These are phyloP conservation scores for Gossypium lobatum DNA, from an alignment of 441 rosid genomes.

Conservation along the genomic window DNA sequence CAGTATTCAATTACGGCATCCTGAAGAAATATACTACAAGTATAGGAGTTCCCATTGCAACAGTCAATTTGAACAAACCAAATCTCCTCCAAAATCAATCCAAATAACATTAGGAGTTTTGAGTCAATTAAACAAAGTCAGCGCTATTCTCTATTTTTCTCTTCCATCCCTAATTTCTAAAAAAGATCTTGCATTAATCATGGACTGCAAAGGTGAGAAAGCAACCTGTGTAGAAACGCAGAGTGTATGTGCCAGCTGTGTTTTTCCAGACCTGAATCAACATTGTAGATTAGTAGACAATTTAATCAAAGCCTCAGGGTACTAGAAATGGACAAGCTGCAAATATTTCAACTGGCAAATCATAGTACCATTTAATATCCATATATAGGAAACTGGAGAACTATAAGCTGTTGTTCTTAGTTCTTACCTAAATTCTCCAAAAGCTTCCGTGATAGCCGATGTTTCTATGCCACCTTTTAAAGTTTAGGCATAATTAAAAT, in stretches of 20 bases:
- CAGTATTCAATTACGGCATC: not conserved
- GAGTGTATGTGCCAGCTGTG: constrained; percentile 91
- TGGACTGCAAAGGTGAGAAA: not conserved
- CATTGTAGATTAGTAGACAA: not conserved
- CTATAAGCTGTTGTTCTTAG: constrained; percentile 4
- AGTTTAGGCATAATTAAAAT: constrained; percentile 12
- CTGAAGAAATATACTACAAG: not conserved
- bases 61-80: not conserved
- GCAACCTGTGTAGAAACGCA: constrained; percentile 87
- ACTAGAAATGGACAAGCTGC: not conserved
- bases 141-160: not conserved
- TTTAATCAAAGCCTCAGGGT: not conserved
- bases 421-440: constrained; percentile 76
- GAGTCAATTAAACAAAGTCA: not conserved
- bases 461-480: constrained; percentile 80
- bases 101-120: not conserved
- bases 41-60: not conserved
- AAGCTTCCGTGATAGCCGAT: constrained; percentile 78
- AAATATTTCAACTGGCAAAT: not conserved
- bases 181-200: not conserved
- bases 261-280: constrained; percentile 77
- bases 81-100: not conserved
- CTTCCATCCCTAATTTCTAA: not conserved
- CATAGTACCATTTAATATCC: not conserved
- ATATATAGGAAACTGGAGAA: not conserved